Evolutionary conservation across 768 basidiomycete genomes (phyloP).

Genomic region (Termitomyces titanicus): DNA sequence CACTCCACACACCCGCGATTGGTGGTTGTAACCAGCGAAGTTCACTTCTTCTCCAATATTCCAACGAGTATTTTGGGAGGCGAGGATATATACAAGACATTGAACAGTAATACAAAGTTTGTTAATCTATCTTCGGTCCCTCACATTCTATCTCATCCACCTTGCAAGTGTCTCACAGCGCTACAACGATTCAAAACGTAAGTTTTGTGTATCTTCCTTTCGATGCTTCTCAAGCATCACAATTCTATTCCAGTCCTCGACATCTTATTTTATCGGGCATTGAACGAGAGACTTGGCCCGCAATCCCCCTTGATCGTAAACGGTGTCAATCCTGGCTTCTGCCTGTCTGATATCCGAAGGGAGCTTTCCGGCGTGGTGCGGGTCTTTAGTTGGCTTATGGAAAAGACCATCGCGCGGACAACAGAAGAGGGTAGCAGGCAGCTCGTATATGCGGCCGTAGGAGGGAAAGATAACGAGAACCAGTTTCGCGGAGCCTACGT

Average conservation of each 20-base stretch:
- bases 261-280: conserved; percentile 33
- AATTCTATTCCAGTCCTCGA: conserved; percentile 30
- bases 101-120: conserved; percentile 25
- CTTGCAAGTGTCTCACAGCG: conserved; percentile 9
- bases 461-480: conserved; percentile 6
- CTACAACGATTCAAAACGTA: conserved; percentile 35
- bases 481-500: conserved; percentile 14
- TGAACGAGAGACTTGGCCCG: conserved; percentile 26
- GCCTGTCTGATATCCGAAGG: conserved; percentile 32
- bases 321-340: conserved; percentile 39
- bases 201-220: neutral
- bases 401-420: conserved; percentile 25
- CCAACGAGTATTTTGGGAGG: conserved; percentile 19
- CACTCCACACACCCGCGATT: conserved; percentile 30
- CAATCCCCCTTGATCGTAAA: conserved; percentile 27
- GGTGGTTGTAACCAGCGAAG: conserved; percentile 40
- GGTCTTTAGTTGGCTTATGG: conserved; percentile 20
- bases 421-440: conserved; percentile 14
- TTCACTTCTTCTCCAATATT: conserved; percentile 29
- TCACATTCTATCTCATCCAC: neutral
- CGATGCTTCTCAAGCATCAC: neutral
- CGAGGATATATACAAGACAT: conserved; percentile 11
- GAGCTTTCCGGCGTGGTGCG: conserved; percentile 16
- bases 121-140: neutral
- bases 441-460: conserved; percentile 14